Evolutionary conservation across 495 filamentous ascomycete genomes (phyloP).

Genomic region (Ramalina intermedia): DNA sequence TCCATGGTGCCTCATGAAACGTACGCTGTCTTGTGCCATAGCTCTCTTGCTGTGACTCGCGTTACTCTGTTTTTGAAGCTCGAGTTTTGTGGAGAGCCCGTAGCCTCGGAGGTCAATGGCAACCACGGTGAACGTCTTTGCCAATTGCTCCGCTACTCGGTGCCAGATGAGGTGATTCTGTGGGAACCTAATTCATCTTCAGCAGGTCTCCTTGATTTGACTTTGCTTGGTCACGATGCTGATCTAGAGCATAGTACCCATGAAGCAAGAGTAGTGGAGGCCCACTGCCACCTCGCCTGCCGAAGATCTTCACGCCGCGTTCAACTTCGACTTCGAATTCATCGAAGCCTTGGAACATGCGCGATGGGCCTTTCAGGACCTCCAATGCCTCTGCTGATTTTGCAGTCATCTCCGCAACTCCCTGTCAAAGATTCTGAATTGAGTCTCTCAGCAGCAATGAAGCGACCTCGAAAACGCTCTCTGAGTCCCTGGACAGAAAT

Average conservation of each 20-base stretch:
- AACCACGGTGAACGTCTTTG: constrained; percentile 19
- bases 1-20: constrained; percentile 20
- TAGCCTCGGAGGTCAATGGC: constrained; percentile 28
- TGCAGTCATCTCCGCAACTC: no score
- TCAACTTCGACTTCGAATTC: neutral
- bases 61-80: neutral
- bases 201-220: neutral
- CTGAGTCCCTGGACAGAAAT: no score
- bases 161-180: constrained; percentile 27
- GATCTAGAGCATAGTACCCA: constrained; percentile 11
- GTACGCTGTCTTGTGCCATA: constrained; percentile 23
- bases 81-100: constrained; percentile 25
- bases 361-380: no score
- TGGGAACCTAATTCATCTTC: neutral
- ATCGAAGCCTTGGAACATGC: neutral
- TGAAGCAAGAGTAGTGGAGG: constrained; percentile 24
- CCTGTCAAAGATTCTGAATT: no score
- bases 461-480: no score
- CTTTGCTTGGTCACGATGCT: neutral
- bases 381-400: no score
- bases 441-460: no score
- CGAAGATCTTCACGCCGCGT: constrained; percentile 19
- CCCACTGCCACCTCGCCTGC: constrained; percentile 15
- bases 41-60: constrained; percentile 19
- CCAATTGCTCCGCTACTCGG: constrained; percentile 16